Evolutionary conservation across 805 yeast genomes (phyloP), one percentile per base, ranked within the genome.

Genomic region (Metschnikowia henanensis): DNA sequence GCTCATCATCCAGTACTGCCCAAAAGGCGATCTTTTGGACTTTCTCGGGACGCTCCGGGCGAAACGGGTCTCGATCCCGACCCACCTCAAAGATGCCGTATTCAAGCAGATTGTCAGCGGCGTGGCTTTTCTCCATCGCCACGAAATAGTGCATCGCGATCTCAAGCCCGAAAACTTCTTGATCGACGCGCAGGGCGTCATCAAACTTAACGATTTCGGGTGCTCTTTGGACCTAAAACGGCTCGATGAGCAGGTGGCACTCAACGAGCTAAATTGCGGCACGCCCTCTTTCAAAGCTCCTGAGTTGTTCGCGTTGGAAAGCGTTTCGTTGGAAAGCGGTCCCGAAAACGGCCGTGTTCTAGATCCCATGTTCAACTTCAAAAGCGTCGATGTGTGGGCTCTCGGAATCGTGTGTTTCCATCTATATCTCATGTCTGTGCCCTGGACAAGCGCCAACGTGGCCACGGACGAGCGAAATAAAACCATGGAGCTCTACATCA

Each of bases 261-360:
- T 59, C 6, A 40, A 43, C n/a, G 58, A 56, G 22, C 41, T 72
- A 10, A 60, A 52, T 34, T 60, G 75, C 48, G 84, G 84, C 2
- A 79, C 84, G 1, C 65, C 65, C 19, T 71, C 79, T 6, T 79
- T 76, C 59, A 79, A 76, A 51, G 75, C 83, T 0, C 84, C 84
- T 0, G 83, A 79, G 52, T 47, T 77, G 23, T 73, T 61, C 47
- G 35, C 53, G 26, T 25, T 52, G 16, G 70, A 66, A 38, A 23
- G 19, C 30, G 8, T 13, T 5, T 18, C 15, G 4, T 4, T 13
- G 2, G 33, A 29, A 6, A 13, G 6, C 15, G 13, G 8, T 3
- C n/a, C 3, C 3, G 30, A 28, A 28, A 28, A 28, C 7, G 16
- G 30, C 16, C 15, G 8, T 13, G 13, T 6, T 20, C 6, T 22